phyloP scores from a whole-genome alignment of 305 asterid species.

The Stenogyne calaminthoides region DNA sequence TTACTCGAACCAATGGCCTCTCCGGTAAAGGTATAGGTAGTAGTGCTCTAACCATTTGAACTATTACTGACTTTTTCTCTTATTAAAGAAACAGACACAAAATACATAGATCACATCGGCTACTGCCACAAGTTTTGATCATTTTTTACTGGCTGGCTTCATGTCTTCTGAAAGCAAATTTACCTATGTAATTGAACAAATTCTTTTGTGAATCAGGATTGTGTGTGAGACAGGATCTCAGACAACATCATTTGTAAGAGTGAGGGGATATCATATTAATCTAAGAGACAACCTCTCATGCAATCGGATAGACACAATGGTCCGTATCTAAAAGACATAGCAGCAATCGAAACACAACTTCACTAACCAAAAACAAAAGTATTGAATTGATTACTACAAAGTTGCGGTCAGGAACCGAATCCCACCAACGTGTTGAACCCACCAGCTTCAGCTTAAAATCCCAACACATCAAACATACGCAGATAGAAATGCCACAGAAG shows the following conservation, averaged over 20 bases:
- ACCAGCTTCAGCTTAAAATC: constrained; percentile 8
- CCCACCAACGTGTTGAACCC: background rate
- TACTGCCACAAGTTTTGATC: background rate
- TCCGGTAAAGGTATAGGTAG: too few relatives aligned
- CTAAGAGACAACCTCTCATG: too few relatives aligned
- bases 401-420: background rate
- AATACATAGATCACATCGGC: background rate
- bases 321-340: background rate
- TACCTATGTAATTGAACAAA: background rate
- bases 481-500: constrained; percentile 23
- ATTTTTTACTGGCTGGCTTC: background rate
- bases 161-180: background rate
- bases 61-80: background rate
- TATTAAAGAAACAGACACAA: too few relatives aligned
- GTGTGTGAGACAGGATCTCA: too few relatives aligned
- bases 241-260: background rate
- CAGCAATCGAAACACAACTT: background rate
- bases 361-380: background rate
- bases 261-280: too few relatives aligned
- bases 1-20: too few relatives aligned
- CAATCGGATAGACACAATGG: too few relatives aligned
- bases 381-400: background rate
- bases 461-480: constrained; percentile 1
- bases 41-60: too few relatives aligned
- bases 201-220: too few relatives aligned